Evolutionary conservation across 352 stramenopile species (phyloP).

Genomic region (Phytopythium helicoides): DNA sequence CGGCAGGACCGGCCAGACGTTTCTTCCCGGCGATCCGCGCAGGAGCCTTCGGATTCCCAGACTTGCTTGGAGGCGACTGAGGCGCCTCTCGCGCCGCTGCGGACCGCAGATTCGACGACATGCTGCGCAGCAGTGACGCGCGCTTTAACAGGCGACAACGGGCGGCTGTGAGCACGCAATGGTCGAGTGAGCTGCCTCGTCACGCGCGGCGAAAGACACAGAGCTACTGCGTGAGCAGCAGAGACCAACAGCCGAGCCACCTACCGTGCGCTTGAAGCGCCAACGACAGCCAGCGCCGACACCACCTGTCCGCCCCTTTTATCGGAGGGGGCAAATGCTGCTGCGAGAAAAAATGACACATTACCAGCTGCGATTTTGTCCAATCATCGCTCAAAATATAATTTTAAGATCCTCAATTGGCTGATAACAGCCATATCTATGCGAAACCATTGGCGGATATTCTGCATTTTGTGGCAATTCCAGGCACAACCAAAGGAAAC

Average conservation of each 20-base stretch:
- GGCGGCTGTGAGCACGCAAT: background rate
- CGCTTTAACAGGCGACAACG: background rate
- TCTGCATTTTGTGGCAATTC: background rate
- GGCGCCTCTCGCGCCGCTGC: constrained; percentile 23
- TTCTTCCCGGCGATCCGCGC: constrained; percentile 43
- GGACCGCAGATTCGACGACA: constrained; percentile 18
- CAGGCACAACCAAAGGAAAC: background rate
- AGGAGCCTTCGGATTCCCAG: constrained; percentile 38
- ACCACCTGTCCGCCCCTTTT: too few species aligned
- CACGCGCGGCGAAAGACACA: too few species aligned
- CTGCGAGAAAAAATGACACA: constrained; percentile 8
- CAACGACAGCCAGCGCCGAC: too few species aligned
- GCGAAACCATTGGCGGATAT: constrained; percentile 31
- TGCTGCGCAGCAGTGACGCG: constrained; percentile 3
- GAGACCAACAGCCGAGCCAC: too few species aligned
- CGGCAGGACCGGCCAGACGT: constrained; percentile 13
- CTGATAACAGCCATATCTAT: too few species aligned
- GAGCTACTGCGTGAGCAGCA: too few species aligned
- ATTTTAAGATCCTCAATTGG: background rate
- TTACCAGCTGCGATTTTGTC: constrained; percentile 7
- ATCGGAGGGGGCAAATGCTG: background rate
- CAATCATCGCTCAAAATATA: background rate
- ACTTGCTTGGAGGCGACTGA: constrained; percentile 31
- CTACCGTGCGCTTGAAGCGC: too few species aligned
- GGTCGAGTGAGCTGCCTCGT: too few species aligned